Evolutionary conservation across 1,139 yeast species (phyloP).

Genomic region (Pichia sp.): DNA sequence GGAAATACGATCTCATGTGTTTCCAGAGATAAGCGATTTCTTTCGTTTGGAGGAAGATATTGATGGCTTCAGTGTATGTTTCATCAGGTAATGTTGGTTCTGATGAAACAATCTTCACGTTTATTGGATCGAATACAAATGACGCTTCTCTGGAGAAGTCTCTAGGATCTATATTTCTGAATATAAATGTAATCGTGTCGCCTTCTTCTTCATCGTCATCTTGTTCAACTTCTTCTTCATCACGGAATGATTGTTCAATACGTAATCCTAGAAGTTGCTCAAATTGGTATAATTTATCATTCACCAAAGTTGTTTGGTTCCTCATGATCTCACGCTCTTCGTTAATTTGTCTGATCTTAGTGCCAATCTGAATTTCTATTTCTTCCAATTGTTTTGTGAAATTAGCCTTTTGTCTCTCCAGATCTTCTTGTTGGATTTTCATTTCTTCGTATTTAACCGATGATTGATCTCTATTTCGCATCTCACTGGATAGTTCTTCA

Average conservation of each 20-base stretch:
- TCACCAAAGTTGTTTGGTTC: conserved; percentile 28
- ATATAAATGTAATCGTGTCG: conserved; percentile 40
- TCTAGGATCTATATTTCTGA: conserved; percentile 47
- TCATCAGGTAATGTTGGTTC: conserved; percentile 33
- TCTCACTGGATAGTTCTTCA: conserved; percentile 21
- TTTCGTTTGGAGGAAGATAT: conserved; percentile 38
- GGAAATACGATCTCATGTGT: conserved; percentile 32
- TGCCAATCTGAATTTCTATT: conserved; percentile 23
- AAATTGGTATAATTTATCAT: conserved; percentile 40
- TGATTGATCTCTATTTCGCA: conserved; percentile 25
- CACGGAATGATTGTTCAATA: conserved; percentile 31
- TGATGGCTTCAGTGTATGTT: conserved; percentile 17
- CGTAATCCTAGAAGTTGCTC: conserved; percentile 48
- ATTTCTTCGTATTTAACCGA: conserved; percentile 29
- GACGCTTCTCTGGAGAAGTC: conserved; percentile 44
- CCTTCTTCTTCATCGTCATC: conserved; percentile 24
- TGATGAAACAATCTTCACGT: conserved; percentile 37
- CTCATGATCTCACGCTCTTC: conserved; percentile 25
- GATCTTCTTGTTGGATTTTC: conserved; percentile 27
- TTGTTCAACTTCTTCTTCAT: not conserved
- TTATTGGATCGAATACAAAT: conserved; percentile 40
- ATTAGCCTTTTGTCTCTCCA: conserved; percentile 23
- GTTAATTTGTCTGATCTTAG: conserved; percentile 23
- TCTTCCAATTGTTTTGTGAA: conserved; percentile 23
- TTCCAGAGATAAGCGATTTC: conserved; percentile 45